Percentiles rank a stretch among this genome's conserved stretches.
Conservation (phyloP, 805 yeast species). For the Ogataea pilisensis region DNA sequence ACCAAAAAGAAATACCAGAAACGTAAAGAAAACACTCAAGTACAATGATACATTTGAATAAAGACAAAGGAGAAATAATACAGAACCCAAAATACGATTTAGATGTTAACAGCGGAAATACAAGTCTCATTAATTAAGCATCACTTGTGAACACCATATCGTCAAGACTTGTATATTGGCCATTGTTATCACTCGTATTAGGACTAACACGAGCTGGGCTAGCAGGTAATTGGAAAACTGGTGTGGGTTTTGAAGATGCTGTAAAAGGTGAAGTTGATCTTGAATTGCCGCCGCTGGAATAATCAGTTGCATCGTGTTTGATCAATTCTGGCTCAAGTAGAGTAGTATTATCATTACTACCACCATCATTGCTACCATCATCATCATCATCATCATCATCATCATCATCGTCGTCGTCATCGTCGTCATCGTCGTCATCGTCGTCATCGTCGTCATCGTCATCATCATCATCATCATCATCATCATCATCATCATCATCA, state of each 20-base stretch:
- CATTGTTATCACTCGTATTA: background rate
- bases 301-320: no score
- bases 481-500: constrained; percentile 37
- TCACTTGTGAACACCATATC: constrained; percentile 9
- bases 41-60: no score
- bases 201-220: background rate
- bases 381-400: constrained; percentile 19
- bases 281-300: constrained; percentile 4
- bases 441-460: constrained; percentile 38
- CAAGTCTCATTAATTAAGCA: background rate
- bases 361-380: no score
- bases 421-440: constrained; percentile 5
- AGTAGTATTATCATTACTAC: no score
- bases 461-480: constrained; percentile 36
- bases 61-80: no score
- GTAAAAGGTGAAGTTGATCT: constrained; percentile 15
- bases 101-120: no score
- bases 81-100: no score
- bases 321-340: no score
- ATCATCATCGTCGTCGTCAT: constrained; percentile 12
- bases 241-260: constrained; percentile 10
- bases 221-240: constrained; percentile 4
- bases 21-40: no score
- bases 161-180: constrained; percentile 12
- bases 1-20: no score